These are phyloP conservation scores for Ogataea siamensis DNA, from an alignment of 805 yeast species.

Conservation along the genomic window DNA sequence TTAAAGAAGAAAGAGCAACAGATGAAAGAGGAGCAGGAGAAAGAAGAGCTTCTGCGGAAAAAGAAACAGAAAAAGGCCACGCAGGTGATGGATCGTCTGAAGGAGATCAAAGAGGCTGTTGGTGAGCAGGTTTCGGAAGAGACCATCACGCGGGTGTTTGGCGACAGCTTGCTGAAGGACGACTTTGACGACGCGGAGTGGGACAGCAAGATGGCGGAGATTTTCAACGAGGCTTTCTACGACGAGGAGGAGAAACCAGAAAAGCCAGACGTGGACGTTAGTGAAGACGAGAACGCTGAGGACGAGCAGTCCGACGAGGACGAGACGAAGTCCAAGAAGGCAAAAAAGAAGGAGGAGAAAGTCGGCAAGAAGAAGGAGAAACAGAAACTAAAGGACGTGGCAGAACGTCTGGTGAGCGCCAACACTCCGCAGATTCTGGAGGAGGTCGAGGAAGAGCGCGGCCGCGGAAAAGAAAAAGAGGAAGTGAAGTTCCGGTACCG, in stretches of 20 bases:
- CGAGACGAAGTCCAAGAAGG: constrained; percentile 46
- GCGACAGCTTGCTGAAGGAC: constrained; percentile 73
- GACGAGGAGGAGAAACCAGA: constrained; percentile 46
- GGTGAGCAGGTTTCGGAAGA: constrained; percentile 64
- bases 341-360: constrained; percentile 53
- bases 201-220: constrained; percentile 81
- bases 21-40: constrained; percentile 49
- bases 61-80: constrained; percentile 75
- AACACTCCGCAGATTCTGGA: constrained; percentile 65
- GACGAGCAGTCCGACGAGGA: constrained; percentile 28
- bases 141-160: constrained; percentile 60
- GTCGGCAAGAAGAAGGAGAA: constrained; percentile 60
- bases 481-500: constrained; percentile 74
- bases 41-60: constrained; percentile 61
- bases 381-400: constrained; percentile 58
- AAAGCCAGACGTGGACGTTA: constrained; percentile 26
- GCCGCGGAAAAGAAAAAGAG: constrained; percentile 51
- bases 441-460: constrained; percentile 63
- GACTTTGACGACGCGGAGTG: constrained; percentile 90
- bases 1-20: constrained; percentile 61
- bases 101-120: constrained; percentile 62
- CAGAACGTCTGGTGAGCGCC: constrained; percentile 75
- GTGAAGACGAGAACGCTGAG: constrained; percentile 32
- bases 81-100: constrained; percentile 69
- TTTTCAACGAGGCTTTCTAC: constrained; percentile 84